Evolutionary conservation across 768 basidiomycete species (phyloP), one percentile per base, ranked within the genome.

Genomic region (Albatrellus ellisii): DNA sequence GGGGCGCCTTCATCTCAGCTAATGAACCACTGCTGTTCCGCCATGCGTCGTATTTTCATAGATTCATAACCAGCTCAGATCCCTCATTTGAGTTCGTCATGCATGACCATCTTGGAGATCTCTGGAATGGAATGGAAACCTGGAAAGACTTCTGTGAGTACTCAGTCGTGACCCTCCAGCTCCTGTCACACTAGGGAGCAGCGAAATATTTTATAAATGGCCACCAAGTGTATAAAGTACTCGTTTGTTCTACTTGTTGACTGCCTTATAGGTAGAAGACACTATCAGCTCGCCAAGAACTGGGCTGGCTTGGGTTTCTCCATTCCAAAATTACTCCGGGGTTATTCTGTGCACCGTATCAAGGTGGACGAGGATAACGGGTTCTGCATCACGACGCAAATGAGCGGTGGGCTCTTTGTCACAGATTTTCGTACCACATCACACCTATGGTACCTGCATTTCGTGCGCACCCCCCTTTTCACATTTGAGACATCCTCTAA

Each of bases 351-450:
- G 0, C 82, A 87, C 57, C 73, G 82, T 6, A 75, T 87, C 60
- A 88, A 88, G 59, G 69, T 81, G 17, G 86, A 89, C 43, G 73
- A 81, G 50, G 57, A 64, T 25, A 65, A 63, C 8, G 72, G 74
- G 3, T 64, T 79, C 18, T 60, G 79, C 38, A 70, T 87, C 31
- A 69, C 70, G 3, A 84, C 82, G 0, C 63, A 63, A 32, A 55
- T 56, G 5, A 44, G 47, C 8, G 81, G 81, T 0, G 80, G 81
- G 0, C 51, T 88, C 7, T 47, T 52, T 1, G 82, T 87, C 1
- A 64, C 64, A 7, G 75, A 79, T 52, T 54, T 83, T 20, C 56
- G 67, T 5, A 62, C 56, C 1, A 68, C 69, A 31, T 43, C 56
- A 2, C 42, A 68, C 4, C 57, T 86, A n/a, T 88, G 83, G 85